Conservation (phyloP, 2,329 filamentous ascomycete species). For the Fonsecaea nubica region DNA sequence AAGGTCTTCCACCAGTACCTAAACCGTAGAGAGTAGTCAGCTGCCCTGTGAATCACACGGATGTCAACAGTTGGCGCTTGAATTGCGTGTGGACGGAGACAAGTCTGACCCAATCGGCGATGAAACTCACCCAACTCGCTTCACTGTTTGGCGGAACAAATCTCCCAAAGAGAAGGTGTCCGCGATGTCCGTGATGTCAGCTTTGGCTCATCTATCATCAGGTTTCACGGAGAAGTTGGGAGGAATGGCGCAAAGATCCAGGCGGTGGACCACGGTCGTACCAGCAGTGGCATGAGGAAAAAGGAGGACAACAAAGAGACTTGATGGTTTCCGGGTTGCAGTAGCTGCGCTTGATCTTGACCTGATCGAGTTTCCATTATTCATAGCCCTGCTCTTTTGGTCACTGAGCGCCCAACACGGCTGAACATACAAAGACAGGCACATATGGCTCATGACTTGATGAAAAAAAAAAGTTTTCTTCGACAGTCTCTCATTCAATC, state of each 20-base stretch:
- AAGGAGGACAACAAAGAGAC: not conserved
- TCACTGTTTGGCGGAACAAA: not conserved
- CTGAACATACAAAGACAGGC: slow-evolving; percentile 30
- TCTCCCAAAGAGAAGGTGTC: slow-evolving; percentile 1
- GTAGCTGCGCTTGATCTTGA: slow-evolving; percentile 17
- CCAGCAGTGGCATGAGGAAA: slow-evolving; percentile 7
- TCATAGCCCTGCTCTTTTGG: slow-evolving; percentile 29
- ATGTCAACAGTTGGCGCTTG: not conserved
- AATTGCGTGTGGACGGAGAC: not conserved
- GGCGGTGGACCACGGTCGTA: slow-evolving; percentile 9
- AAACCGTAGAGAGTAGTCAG: slow-evolving; percentile 1
- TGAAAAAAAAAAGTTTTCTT: not conserved
- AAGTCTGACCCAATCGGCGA: not conserved
- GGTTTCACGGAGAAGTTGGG: not conserved
- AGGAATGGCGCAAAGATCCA: not conserved
- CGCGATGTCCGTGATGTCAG: slow-evolving; percentile 1
- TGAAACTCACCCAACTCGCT: not conserved
- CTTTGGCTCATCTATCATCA: not conserved
- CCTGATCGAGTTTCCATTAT: slow-evolving; percentile 38
- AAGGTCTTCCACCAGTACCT: slow-evolving; percentile 5
- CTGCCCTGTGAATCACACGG: not conserved
- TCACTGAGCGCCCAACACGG: slow-evolving; percentile 23
- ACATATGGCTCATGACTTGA: slow-evolving; percentile 8
- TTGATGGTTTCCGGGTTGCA: not conserved
- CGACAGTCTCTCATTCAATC: slow-evolving; percentile 1